Base-by-base conservation (phyloP, 495 filamentous ascomycete species). In the Neurospora intermedia region DNA sequence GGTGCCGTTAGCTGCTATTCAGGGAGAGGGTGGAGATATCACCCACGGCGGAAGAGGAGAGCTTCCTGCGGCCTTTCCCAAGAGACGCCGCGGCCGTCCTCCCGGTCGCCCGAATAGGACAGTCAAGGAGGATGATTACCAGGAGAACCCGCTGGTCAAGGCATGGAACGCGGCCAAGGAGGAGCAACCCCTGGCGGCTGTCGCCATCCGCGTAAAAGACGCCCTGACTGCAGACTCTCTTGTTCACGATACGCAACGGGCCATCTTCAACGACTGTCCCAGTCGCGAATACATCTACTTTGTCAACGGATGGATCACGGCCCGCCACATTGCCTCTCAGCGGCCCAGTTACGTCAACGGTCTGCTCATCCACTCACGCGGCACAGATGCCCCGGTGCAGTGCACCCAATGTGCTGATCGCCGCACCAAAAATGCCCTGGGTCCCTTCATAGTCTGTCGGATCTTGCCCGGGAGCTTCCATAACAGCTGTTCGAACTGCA, bases 401-500 rank as follows among this genome's bases (percentile, higher is more conserved):
- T 81, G 80, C 48, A 38, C n/a, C 9, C 73, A 77, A 35, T 81
- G 80, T 71, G 66, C 70, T 45, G 78, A 81, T 54, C 73, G 75
- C 23, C 76, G 78, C 2, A 62, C 62, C 40, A 79, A 79, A 48
- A 71, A 77, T 42, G 75, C 80, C 35, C 73, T 81, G 18, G 80
- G 80, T 1, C 80, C 80, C 2, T 81, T 81, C 23, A 46, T 79
- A 39, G 74, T 69, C 31, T 81, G 80, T 48, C 77, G 80, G 2
- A 48, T 76, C 13, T 54, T 81, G 16, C 74, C 74, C 5, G 80
- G 77, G 6, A 75, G 66, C 4, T 81, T 77, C 31, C 78, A 80
- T 43, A 79, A 79, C 73, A 80, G 80, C 71, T 81, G 80, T 70
- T 81, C 80, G 16, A 81, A 81, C 74, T 81, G 80, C 77, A 81